Evolutionary conservation across 2,329 filamentous ascomycete species (phyloP), one percentile per base, ranked within the genome.

Genomic region (Colletotrichum gloeosporioides): DNA sequence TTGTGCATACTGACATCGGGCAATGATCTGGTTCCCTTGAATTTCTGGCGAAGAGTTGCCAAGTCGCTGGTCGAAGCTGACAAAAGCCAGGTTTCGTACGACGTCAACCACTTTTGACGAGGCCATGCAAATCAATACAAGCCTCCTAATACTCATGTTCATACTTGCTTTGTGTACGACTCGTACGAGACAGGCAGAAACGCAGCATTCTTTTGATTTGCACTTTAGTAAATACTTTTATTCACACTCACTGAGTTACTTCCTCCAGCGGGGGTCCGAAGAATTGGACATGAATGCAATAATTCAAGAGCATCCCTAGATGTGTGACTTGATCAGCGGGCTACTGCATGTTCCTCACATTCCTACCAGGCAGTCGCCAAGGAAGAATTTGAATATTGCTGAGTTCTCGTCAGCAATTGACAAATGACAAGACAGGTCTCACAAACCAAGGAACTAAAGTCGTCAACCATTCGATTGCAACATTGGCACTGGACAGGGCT

Each of bases 181-280:
- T 22, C 22, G 10, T 22, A 53, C 10, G 10, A 53, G 10, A 13
- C 3, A 53, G 6, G n/a, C 4, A 4, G 22, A 7, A 1, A 4
- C 1, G 10, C n/a, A 22, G 44, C 3, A 22, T 22, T 22, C 3
- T 1, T 8, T 53, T 53, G n/a, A 10, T 3, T 6, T 25, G 6
- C 12, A 8, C n/a, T 12, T 22, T 22, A 4, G 0, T 8, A 53
- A 1, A n/a, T 4, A 25, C 0, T 25, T 13, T 8, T 53, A 0
- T 2, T 8, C 6, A 2, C 10, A 25, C 6, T 0, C 2, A 53
- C 12, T 4, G 44, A 53, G n/a, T 1, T 13, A 25, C 12, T 53
- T 22, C 2, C 44, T 13, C 7, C n/a, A 53, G 44, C 10, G n/a
- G 22, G n/a, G n/a, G 4, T 13, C 22, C 12, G n/a, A 53, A 53